Conservation (phyloP, 1,139 yeast genomes). For the Zhuliangozyma blackwelliae region DNA sequence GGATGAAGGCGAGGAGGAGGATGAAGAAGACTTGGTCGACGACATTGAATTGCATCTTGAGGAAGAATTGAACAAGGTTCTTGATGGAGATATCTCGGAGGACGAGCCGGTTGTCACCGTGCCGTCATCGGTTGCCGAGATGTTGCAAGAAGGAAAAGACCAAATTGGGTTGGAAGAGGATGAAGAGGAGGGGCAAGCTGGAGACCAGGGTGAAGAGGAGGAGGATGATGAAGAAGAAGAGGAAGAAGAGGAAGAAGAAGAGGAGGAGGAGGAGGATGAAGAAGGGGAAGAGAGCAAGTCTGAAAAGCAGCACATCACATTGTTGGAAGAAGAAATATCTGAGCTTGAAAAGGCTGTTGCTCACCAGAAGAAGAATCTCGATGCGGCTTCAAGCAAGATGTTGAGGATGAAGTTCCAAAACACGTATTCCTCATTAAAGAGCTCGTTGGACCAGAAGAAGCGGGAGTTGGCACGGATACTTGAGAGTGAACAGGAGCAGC, state of each 20-base stretch:
- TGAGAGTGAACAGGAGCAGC: conserved; percentile 21
- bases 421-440: conserved; percentile 72
- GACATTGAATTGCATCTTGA: conserved; percentile 14
- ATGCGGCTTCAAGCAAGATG: conserved; percentile 79
- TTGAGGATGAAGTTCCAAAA: conserved; percentile 84
- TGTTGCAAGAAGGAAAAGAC: conserved; percentile 8
- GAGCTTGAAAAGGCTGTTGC: conserved; percentile 80
- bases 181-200: conserved; percentile 8
- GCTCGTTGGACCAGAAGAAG: conserved; percentile 79
- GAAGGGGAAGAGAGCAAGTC: conserved; percentile 27
- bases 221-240: conserved; percentile 24
- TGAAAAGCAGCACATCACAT: conserved; percentile 64
- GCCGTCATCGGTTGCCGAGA: conserved; percentile 10
- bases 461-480: conserved; percentile 51
- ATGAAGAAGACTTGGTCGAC: conserved; percentile 23
- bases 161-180: conserved; percentile 10
- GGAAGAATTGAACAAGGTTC: conserved; percentile 37
- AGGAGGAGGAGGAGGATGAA: conserved; percentile 22
- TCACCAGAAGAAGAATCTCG: conserved; percentile 69
- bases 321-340: conserved; percentile 77
- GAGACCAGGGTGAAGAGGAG: conserved; percentile 15
- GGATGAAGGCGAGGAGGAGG: conserved; percentile 14
- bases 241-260: conserved; percentile 25
- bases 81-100: conserved; percentile 14
- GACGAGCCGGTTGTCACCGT: conserved; percentile 5